phyloP scores from a whole-genome alignment of 2,329 filamentous ascomycete genomes.

The Aspergillus candidus region DNA sequence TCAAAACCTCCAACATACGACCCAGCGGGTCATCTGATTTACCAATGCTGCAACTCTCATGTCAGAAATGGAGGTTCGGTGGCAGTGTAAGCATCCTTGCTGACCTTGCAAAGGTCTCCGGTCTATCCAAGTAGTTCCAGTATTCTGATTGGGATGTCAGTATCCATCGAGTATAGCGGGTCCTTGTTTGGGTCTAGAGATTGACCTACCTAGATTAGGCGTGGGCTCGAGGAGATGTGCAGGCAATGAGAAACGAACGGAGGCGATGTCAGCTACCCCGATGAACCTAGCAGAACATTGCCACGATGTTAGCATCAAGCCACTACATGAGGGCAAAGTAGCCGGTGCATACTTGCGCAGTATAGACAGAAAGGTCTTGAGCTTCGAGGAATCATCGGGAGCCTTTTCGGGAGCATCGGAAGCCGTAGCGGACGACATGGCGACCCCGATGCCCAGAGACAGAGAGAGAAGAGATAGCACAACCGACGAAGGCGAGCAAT shows the following conservation, averaged over 20 bases:
- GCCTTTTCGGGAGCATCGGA: conserved; percentile 46
- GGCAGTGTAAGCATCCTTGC: conserved; percentile 21
- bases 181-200: not conserved
- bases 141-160: conserved; percentile 57
- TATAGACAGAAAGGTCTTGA: conserved; percentile 82
- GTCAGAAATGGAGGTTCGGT: conserved; percentile 32
- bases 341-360: conserved; percentile 63
- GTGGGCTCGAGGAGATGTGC: conserved; percentile 93
- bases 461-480: not conserved
- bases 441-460: not conserved
- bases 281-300: conserved; percentile 84
- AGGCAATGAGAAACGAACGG: conserved; percentile 91
- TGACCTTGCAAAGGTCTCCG: conserved; percentile 74
- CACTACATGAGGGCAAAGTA: conserved; percentile 27
- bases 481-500: conserved; percentile 1
- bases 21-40: conserved; percentile 87
- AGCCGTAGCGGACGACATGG: conserved; percentile 27
- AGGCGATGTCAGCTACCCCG: conserved; percentile 89
- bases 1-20: conserved; percentile 87
- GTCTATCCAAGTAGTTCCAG: conserved; percentile 96
- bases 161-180: not conserved
- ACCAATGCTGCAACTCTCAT: conserved; percentile 54
- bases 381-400: conserved; percentile 75
- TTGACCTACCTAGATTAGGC: conserved; percentile 66
- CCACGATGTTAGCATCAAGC: conserved; percentile 9